Evolutionary conservation across 805 yeast genomes (phyloP), one percentile per base, ranked within the genome.

Genomic region (Ogataea nitratoaversa): DNA sequence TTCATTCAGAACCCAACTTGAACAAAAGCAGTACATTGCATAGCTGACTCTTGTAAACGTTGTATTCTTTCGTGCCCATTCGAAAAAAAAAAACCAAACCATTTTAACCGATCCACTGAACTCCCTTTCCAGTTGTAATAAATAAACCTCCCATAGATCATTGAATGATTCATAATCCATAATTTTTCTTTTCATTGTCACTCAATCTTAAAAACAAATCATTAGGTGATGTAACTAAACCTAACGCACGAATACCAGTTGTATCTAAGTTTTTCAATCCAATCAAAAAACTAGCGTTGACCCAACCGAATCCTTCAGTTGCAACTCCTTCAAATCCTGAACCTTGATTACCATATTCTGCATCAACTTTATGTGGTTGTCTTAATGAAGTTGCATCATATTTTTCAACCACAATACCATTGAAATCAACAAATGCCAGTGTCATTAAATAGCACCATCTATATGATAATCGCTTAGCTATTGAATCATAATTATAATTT

Each of bases 241-340:
- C 96, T 45, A 89, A 67, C 1, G 90, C 87, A 46, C 95, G 71
- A 43, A 71, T 71, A 3, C 90, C 89, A 48, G 77, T 80, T 37
- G 71, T 69, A 47, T 78, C 79, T 62, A 85, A 65, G 43, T 76
- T 76, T 18, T 82, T 71, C 45, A 88, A 65, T 0, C 96, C 96
- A 45, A 84, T 60, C 20, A 83, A 54, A 62, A 77, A 89, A 52
- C 93, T 80, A 5, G 98, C 84, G 66, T 91, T 91, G 37, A 91
- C 96, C 99, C 99, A 91, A 1, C 98, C 99, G 62, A 91, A 91
- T 1, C 99, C 99, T 64, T 93, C 97, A 7, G 84, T 82, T 0
- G 95, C 95, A 31, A 85, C 96, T 34, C 96, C 96, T 59, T 84
- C 84, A 57, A 89, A 86, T 46, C 83, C 95, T 1, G 86, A 72